phyloP scores from a whole-genome alignment of 805 yeast genomes.

The Saccharomycopsis oosterbeekiorum region DNA sequence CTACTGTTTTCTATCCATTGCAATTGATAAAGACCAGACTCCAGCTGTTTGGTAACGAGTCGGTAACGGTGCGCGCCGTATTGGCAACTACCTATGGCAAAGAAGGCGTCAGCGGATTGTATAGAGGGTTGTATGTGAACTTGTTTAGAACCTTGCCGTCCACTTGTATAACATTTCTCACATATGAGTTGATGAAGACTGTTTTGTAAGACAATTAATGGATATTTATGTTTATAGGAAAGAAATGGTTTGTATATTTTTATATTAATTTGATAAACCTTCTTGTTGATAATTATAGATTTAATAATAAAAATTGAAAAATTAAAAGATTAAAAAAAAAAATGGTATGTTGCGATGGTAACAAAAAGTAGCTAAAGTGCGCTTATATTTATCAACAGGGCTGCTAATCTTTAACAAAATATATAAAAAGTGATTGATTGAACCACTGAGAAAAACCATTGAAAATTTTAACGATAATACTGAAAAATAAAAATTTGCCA shows the following conservation, averaged over 20 bases:
- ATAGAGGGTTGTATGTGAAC: constrained; percentile 76
- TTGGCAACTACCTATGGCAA: constrained; percentile 10
- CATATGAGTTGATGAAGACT: constrained; percentile 57
- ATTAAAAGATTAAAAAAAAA: too few relatives aligned
- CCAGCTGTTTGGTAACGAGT: constrained; percentile 31
- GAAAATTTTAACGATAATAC: too few relatives aligned
- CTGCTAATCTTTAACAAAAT: too few relatives aligned
- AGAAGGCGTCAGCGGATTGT: constrained; percentile 63
- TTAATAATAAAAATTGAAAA: too few relatives aligned
- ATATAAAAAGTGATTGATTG: too few relatives aligned
- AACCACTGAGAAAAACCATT: too few relatives aligned
- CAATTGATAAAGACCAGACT: constrained; percentile 73
- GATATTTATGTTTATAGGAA: not conserved
- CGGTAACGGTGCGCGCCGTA: not conserved
- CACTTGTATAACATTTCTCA: constrained; percentile 80
- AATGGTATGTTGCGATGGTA: too few relatives aligned
- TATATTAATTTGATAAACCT: too few relatives aligned
- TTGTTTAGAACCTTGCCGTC: constrained; percentile 81
- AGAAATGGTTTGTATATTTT: not conserved
- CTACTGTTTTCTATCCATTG: constrained; percentile 65
- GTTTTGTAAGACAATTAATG: constrained; percentile 6
- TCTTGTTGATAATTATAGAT: too few relatives aligned
- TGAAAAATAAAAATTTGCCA: too few relatives aligned
- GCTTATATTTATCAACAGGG: too few relatives aligned
- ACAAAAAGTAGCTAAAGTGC: too few relatives aligned